These are phyloP conservation scores for Nicotiana sylvestris DNA, from an alignment of 257 asterid genomes.

Conservation along the genomic window DNA sequence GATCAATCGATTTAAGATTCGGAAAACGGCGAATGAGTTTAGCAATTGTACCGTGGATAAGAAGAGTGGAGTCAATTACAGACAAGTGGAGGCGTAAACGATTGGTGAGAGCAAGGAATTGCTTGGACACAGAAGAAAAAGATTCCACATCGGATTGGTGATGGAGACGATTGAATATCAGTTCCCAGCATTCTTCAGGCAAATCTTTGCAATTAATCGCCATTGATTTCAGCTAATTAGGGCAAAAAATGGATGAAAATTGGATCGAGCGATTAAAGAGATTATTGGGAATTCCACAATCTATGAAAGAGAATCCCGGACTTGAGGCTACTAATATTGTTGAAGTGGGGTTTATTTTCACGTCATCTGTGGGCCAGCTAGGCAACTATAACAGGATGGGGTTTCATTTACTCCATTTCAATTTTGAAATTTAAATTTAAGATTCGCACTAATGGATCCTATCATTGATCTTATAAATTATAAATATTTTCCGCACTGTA, in stretches of 20 bases:
- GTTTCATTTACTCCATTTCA: too few species aligned
- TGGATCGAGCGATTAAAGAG: background rate
- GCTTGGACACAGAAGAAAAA: constrained; percentile 19
- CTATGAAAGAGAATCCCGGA: too few species aligned
- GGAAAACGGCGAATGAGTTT: constrained; percentile 14
- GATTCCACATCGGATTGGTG: constrained; percentile 17
- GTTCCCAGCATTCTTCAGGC: constrained; percentile 24
- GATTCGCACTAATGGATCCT: too few species aligned
- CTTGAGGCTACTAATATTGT: too few species aligned
- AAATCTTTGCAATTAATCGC: background rate
- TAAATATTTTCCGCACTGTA: too few species aligned
- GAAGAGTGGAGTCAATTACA: background rate
- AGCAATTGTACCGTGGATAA: constrained; percentile 7
- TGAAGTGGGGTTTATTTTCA: too few species aligned
- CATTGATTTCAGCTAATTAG: background rate
- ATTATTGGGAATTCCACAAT: background rate
- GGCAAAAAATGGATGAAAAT: background rate
- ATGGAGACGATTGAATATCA: constrained; percentile 12
- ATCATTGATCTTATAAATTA: too few species aligned
- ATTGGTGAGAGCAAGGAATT: constrained; percentile 18
- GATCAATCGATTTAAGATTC: constrained; percentile 15
- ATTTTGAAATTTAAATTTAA: too few species aligned
- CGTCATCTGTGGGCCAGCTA: too few species aligned
- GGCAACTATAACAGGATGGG: too few species aligned
- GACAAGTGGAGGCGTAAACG: constrained; percentile 3